Base-by-base conservation (phyloP, 306 rosid genomes). In the Begonia masoniana region DNA sequence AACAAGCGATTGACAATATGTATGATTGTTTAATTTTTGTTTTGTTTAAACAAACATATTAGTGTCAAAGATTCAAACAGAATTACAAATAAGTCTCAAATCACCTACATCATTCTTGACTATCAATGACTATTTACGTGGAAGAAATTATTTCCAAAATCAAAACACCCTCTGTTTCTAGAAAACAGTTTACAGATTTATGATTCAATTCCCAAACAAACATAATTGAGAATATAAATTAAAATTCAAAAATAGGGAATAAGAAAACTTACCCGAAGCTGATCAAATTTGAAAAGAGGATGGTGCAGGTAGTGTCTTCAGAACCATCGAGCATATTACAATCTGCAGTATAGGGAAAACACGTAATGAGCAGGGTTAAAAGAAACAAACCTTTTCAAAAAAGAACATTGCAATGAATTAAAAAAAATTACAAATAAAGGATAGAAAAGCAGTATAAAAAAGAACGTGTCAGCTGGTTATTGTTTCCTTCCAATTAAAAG, bases 251-350 rank as follows among this genome's bases (percentile, higher is more conserved):
- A n/a, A 58, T 9, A 59, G 46, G 12, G 47, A 49, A 58, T 26
- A 55, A 26, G 39, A 3, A 7, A 31, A 31, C 8, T 72, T 85
- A 85, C 97, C 85, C 70, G 81, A 51, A 60, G 69, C 55, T 73
- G 81, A 69, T 89, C 94, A n/a, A 82, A 70, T 67, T 52, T 70
- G 21, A 89, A 71, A 85, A 85, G 9, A 85, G 85, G 36, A 71
- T 82, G 0, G 95, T 78, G 76, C 94, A 82, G 13, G 78, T 52
- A 71, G 59, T 62, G 59, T 67, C 70, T 15, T 74, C 66, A 41
- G 89, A 78, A 39, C 76, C 91, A 54, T 80, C 87, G 51, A 85
- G 79, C 94, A 75, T 77, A 63, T 89, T 47, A 82, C 87, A 57
- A 85, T 62, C 95, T 89, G 94, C 67, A 60, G 64, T n/a, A 31